Evolutionary conservation across 202 grass and related monocot species (phyloP), one percentile per base, ranked within the genome.

Genomic region (Zoysia matrella): DNA sequence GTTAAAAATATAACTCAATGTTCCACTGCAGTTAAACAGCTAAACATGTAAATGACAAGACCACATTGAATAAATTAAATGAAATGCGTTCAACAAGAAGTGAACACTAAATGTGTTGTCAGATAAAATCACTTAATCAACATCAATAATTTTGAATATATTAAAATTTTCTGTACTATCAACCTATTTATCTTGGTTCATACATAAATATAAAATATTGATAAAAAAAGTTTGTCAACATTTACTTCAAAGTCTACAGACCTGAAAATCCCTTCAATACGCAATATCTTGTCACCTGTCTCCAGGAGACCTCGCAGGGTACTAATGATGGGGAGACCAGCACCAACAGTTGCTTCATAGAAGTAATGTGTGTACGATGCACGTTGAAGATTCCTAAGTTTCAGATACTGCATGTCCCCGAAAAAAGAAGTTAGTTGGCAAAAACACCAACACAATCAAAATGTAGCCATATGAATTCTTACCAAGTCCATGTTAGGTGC

Each of bases 311-410:
- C 96, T 47, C 85, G 85, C 54, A 99, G 66, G 11, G 96, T 99
- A 71, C 96, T 99, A 74, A 99, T 95, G 72, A 99, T 99, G 69
- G 96, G 96, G 16, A 99, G 90, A 9, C 96, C 96, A 71, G 96
- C 96, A 85, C 96, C 96, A 89, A 99, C 96, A 52, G 93, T 99
- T 82, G 96, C 96, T 94, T 99, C 96, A 83, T 99, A 99, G 77
- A 99, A 99, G 74, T 99, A 99, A 87, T 99, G 96, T 36, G 96
- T 99, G 74, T 99, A 99, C 14, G 91, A 95, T 54, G 77, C 71
- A 77, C 96, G 89, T 47, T 99, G 96, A 45, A 99, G 71, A 61
- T 68, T 90, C 81, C 96, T 90, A 74, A 99, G 53, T 85, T 92
- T 99, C 67, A 95, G 83, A 76, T 99, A 99, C 96, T 99, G 86